phyloP scores from a whole-genome alignment of 2,329 filamentous ascomycete genomes.

The Magnaporthiopsis incrustans region DNA sequence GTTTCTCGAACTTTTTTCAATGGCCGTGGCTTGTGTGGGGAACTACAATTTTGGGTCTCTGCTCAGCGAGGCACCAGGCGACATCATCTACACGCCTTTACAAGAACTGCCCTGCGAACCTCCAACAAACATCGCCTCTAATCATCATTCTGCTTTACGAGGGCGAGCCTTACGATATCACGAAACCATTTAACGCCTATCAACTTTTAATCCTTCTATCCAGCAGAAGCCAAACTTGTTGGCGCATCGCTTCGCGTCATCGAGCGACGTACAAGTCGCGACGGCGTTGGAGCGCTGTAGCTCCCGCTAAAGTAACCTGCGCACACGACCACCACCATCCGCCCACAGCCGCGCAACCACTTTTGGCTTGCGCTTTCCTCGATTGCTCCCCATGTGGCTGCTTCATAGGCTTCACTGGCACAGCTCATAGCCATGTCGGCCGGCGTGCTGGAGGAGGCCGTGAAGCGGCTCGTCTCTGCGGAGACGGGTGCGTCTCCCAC shows the following conservation, averaged over 20 bases:
- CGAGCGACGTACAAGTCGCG: neutral
- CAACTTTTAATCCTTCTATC: neutral
- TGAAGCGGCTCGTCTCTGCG: slow-evolving; percentile 48
- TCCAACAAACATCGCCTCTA: neutral
- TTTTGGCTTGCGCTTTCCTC: neutral
- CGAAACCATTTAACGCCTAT: neutral
- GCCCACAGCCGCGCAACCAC: neutral
- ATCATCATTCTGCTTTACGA: neutral
- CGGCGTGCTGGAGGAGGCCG: slow-evolving; percentile 53
- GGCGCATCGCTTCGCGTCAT: neutral
- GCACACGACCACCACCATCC: neutral
- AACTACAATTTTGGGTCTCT: neutral
- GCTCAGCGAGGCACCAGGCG: slow-evolving; percentile 5
- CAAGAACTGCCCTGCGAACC: no score
- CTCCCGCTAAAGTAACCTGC: neutral
- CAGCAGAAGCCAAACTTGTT: neutral
- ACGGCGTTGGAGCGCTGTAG: slow-evolving; percentile 1
- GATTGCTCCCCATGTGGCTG: neutral
- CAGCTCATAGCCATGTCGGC: slow-evolving; percentile 43
- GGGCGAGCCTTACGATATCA: neutral
- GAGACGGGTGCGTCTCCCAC: slow-evolving; percentile 41
- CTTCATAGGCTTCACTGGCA: slow-evolving; percentile 3
- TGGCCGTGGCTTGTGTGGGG: slow-evolving; percentile 2
- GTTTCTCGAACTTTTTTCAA: slow-evolving; percentile 17
- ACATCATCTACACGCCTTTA: slow-evolving; percentile 15